Evolutionary conservation across 2,329 filamentous ascomycete genomes (phyloP).

Genomic region (Pseudohalonectria lignicola): DNA sequence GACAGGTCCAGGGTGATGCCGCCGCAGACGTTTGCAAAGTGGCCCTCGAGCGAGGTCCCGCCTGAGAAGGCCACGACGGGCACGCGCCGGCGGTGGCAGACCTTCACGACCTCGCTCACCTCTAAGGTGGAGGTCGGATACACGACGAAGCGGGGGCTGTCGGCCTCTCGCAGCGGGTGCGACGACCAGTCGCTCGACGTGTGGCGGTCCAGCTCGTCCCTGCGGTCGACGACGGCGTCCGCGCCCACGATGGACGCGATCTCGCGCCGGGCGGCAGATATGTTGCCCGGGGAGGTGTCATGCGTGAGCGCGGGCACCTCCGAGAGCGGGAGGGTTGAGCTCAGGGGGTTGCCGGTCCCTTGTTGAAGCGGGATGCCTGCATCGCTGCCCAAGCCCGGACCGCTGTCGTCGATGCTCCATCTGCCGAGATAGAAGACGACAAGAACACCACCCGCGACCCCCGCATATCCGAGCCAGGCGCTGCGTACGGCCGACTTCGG

Average conservation of each 20-base stretch:
- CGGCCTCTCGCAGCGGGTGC: slow-evolving; percentile 34
- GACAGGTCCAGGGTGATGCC: slow-evolving; percentile 76
- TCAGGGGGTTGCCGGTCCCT: too few relatives aligned
- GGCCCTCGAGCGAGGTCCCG: slow-evolving; percentile 81
- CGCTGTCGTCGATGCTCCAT: too few relatives aligned
- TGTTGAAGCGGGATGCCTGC: too few relatives aligned
- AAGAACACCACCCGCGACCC: too few relatives aligned
- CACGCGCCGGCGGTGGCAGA: slow-evolving; percentile 71
- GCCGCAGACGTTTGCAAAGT: slow-evolving; percentile 72
- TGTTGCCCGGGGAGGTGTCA: slow-evolving; percentile 47
- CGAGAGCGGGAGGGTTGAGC: slow-evolving; percentile 49
- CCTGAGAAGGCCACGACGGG: slow-evolving; percentile 82
- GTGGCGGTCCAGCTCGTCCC: slow-evolving; percentile 44
- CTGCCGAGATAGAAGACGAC: too few relatives aligned
- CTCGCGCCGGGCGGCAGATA: slow-evolving; percentile 61
- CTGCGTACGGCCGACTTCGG: too few relatives aligned
- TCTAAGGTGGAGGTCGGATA: slow-evolving; percentile 71
- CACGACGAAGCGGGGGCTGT: slow-evolving; percentile 58
- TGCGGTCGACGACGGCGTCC: slow-evolving; percentile 51
- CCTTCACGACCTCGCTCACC: slow-evolving; percentile 76
- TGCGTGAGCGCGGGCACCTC: slow-evolving; percentile 39
- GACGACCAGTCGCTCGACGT: slow-evolving; percentile 53
- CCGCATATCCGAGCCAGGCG: too few relatives aligned
- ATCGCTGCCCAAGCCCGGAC: too few relatives aligned
- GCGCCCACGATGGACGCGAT: slow-evolving; percentile 53